These are phyloP conservation scores for Phaeophleospora eucalypticola DNA, from an alignment of 2,329 filamentous ascomycete species.

Conservation along the genomic window DNA sequence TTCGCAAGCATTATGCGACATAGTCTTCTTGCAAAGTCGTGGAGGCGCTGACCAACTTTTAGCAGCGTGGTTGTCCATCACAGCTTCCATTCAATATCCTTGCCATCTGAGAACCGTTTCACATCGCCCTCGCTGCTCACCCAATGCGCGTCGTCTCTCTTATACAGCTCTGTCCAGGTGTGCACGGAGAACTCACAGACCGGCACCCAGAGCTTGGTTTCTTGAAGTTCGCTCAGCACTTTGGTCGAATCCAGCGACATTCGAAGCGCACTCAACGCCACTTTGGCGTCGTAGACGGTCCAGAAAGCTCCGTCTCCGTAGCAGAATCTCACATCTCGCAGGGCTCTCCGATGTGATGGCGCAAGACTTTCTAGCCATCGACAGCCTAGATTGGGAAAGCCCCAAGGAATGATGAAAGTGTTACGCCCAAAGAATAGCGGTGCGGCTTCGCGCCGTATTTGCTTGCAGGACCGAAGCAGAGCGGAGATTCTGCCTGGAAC, in stretches of 20 bases:
- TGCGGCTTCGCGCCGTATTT: slow-evolving; percentile 15
- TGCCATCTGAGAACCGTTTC: slow-evolving; percentile 5
- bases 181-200: slow-evolving; percentile 18
- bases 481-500: slow-evolving; percentile 6
- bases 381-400: slow-evolving; percentile 14
- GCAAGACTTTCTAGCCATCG: slow-evolving; percentile 15
- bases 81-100: not conserved
- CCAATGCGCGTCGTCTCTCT: slow-evolving; percentile 14
- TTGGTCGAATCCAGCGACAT: slow-evolving; percentile 10
- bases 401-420: slow-evolving; percentile 16
- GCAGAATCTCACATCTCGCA: slow-evolving; percentile 18
- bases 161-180: slow-evolving; percentile 13
- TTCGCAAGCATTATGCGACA: too few relatives aligned
- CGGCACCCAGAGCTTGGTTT: slow-evolving; percentile 13
- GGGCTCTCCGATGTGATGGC: slow-evolving; percentile 6
- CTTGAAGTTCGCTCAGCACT: slow-evolving; percentile 8
- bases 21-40: too few relatives aligned
- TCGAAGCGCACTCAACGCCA: slow-evolving; percentile 5
- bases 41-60: too few relatives aligned
- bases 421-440: slow-evolving; percentile 12
- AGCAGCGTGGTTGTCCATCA: too few relatives aligned
- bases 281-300: slow-evolving; percentile 14
- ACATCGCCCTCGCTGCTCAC: slow-evolving; percentile 14
- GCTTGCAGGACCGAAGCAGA: slow-evolving; percentile 12
- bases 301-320: slow-evolving; percentile 20